Evolutionary conservation across 176 grass and related monocot genomes (phyloP), one percentile per base, ranked within the genome.

Genomic region (Otatea glauca): DNA sequence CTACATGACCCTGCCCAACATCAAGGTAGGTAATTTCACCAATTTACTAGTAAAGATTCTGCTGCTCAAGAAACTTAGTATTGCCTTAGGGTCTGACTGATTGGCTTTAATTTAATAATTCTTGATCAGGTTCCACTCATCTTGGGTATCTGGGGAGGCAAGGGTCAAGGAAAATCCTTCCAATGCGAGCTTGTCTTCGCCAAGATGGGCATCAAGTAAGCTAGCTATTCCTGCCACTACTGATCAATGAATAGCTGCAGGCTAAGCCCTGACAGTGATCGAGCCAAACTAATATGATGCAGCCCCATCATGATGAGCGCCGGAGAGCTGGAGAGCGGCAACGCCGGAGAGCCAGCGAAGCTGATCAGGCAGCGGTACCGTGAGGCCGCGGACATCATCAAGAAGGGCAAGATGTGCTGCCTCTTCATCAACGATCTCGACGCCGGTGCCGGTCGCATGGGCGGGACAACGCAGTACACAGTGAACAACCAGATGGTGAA

Each of bases 401-500:
- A 45, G 72, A 98, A 98, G 93, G 96, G 96, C 5, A 98, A 95
- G 87, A 98, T 98, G 96, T 98, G 91, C 83, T 81, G 76, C 58
- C 91, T 98, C 63, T 98, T 98, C 89, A 98, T 98, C 93, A 98
- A 98, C 62, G 96, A 98, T 65, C 96, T 98, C 7, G 96, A 98
- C 47, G 96, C 96, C 0, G 96, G 96, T 11, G 96, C 96, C 0
- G 96, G 96, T 4, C 77, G 96, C 5, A 91, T 98, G 92, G 96
- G 96, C 1, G 96, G 96, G 4, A 98, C 96, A 47, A 98, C 95
- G 6, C 95, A 98, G 80, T 95, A 98, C 93, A 98, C 95, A 0
- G 95, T 98, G 23, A 98, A 98, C 92, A 98, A 98, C 87, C 95
- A 98, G 95, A 98, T 98, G 95, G 95, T 95, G 84, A 98, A 98